Conservation (phyloP, 148 eudicot genomes). For the Rhododendron simsii region DNA sequence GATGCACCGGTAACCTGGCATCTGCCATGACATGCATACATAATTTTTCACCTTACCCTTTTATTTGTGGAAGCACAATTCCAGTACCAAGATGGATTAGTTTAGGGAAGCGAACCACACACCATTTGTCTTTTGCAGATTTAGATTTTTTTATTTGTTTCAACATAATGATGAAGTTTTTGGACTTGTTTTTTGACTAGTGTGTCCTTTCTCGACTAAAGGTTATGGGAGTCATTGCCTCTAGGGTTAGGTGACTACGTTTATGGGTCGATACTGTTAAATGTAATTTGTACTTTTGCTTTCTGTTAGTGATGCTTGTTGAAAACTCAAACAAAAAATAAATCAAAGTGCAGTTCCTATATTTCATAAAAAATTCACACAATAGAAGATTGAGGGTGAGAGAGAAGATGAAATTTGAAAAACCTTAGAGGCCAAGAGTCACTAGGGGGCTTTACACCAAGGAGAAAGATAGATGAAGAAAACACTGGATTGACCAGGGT, state of each 20-base stretch:
- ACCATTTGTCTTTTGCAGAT: too few relatives aligned
- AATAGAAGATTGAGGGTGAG: too few relatives aligned
- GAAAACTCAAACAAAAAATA: neutral
- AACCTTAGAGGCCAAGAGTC: too few relatives aligned
- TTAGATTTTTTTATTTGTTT: neutral
- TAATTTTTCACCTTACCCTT: neutral
- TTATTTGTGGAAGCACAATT: neutral
- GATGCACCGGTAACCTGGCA: constrained; percentile 78
- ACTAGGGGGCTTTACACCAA: too few relatives aligned
- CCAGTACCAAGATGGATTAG: neutral
- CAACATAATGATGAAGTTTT: neutral
- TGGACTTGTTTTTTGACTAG: neutral
- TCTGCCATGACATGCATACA: neutral
- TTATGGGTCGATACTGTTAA: neutral
- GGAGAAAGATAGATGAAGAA: neutral
- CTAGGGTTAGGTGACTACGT: neutral
- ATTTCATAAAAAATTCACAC: too few relatives aligned
- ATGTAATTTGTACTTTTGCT: neutral
- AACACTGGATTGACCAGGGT: too few relatives aligned
- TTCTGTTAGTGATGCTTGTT: neutral
- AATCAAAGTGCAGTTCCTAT: too few relatives aligned
- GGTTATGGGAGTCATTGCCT: neutral
- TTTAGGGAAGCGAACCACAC: neutral
- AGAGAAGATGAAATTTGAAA: too few relatives aligned
- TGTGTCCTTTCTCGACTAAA: neutral